These are phyloP conservation scores for Luzula sylvatica DNA, from an alignment of 176 grass and related monocot species.

Conservation along the genomic window DNA sequence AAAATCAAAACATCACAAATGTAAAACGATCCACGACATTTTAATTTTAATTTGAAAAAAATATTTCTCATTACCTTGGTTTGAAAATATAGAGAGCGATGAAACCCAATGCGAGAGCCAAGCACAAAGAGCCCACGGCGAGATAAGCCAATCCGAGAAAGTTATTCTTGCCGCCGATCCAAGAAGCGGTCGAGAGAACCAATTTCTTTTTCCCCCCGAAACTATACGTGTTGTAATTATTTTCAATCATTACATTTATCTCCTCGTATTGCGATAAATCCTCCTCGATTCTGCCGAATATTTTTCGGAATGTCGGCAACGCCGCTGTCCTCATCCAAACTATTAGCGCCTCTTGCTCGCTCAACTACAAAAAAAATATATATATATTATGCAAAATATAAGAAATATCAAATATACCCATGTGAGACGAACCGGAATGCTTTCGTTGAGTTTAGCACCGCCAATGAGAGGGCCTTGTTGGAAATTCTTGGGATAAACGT, in stretches of 20 bases:
- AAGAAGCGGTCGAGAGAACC: constrained; percentile 77
- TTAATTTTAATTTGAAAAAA: no score
- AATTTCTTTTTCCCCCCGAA: constrained; percentile 74
- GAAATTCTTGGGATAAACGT: constrained; percentile 92
- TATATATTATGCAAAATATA: background rate
- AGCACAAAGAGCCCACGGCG: constrained; percentile 50
- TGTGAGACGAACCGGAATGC: constrained; percentile 57
- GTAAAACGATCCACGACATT: no score
- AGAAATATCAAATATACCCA: background rate
- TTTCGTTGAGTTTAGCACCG: constrained; percentile 67
- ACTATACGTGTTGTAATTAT: constrained; percentile 93
- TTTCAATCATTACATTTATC: constrained; percentile 72
- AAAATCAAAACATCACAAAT: constrained; percentile 10
- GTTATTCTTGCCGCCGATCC: constrained; percentile 87
- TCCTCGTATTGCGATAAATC: constrained; percentile 56
- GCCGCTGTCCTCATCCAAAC: constrained; percentile 97
- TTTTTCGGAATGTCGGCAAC: constrained; percentile 83
- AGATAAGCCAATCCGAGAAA: constrained; percentile 84
- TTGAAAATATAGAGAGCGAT: constrained; percentile 64
- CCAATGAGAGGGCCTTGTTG: constrained; percentile 63
- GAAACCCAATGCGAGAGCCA: constrained; percentile 56
- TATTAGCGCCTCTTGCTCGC: constrained; percentile 95
- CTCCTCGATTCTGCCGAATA: constrained; percentile 79
- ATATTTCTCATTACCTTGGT: constrained; percentile 36
- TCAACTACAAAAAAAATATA: constrained; percentile 41